Evolutionary conservation across 768 basidiomycete genomes (phyloP), one percentile per base, ranked within the genome.

Genomic region (Paxillus involutus): DNA sequence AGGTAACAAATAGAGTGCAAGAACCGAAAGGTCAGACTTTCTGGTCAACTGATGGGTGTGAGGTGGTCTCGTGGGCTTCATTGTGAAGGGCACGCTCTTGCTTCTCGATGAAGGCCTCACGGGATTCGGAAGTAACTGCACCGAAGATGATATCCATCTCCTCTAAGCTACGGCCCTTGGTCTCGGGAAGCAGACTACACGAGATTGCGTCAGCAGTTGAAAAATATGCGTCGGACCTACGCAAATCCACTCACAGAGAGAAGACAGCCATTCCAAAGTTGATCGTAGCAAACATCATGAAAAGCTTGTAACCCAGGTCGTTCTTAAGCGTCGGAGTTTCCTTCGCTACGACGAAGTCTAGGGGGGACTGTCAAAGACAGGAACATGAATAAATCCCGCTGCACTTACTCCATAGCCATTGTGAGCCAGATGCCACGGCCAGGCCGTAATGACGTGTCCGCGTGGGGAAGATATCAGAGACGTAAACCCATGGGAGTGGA

Each of bases 381-480:
- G 12, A 6, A 19, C 3, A 19, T 12, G 3, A 44, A 14, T 6
- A 3, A 30, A 14, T 39, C 7, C 42, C 3, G 8, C n/a, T 29
- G 32, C 14, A 77, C 82, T 51, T 60, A 87, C 86, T 91, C 79
- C 80, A 91, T 9, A 94, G 70, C 91, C 91, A 93, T 52, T 94
- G 92, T 3, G 88, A 83, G 14, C 84, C 83, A 53, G 86, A 86
- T 0, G 86, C 92, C 5, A 83, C 71, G 0, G 89, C 80, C 19
- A 94, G 73, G 36, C 92, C 92, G 61, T 87, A 91, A 61, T 91
- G 87, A 52, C 91, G 77, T 14, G 91, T 91, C 41, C 90, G 75
- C 13, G 89, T 94, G 7, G 88, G 87, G 80, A 94, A 94, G 60
- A 94, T 91, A 66, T 94, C 92, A 6, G 89, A 77, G 41, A 86